Percentiles rank a stretch among this genome's conserved stretches.
phyloP scores from a whole-genome alignment of 805 yeast genomes.

The Ogataea pignaliae region DNA sequence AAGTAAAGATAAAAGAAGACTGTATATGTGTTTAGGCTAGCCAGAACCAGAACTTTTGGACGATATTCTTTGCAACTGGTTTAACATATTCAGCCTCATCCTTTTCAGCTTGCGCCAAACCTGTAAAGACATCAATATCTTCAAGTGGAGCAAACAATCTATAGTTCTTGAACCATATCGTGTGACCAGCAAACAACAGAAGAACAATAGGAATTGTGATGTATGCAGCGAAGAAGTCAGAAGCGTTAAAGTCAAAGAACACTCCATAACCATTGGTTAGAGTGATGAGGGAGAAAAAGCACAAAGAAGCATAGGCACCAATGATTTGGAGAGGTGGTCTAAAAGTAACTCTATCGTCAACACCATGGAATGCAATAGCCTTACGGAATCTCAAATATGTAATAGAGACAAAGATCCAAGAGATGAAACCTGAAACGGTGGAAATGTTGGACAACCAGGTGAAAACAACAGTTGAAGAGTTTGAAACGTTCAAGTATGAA shows the following conservation, averaged over 20 bases:
- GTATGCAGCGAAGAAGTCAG: conserved; percentile 63
- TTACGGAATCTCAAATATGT: conserved; percentile 62
- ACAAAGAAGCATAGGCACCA: conserved; percentile 48
- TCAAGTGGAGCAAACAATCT: conserved; percentile 45
- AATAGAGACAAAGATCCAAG: conserved; percentile 52
- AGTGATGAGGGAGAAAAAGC: conserved; percentile 46
- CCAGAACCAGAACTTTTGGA: conserved; percentile 44
- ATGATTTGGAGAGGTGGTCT: conserved; percentile 52
- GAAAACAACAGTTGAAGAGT: conserved; percentile 50
- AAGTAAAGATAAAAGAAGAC: too few species aligned
- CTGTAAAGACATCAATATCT: conserved; percentile 51
- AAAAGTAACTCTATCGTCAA: conserved; percentile 55
- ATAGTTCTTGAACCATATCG: conserved; percentile 37
- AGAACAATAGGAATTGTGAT: conserved; percentile 52
- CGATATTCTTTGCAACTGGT: conserved; percentile 32
- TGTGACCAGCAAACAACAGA: conserved; percentile 51
- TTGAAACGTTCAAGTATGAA: conserved; percentile 51
- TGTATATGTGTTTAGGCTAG: not conserved
- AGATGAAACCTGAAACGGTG: conserved; percentile 62
- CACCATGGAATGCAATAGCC: conserved; percentile 50
- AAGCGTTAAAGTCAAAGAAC: conserved; percentile 45
- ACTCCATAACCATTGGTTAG: conserved; percentile 71
- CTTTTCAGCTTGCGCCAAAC: conserved; percentile 52
- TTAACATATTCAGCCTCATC: conserved; percentile 34
- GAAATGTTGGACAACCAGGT: conserved; percentile 65